phyloP scores from a whole-genome alignment of 805 yeast genomes.

The Saccharomycopsis sp. region DNA sequence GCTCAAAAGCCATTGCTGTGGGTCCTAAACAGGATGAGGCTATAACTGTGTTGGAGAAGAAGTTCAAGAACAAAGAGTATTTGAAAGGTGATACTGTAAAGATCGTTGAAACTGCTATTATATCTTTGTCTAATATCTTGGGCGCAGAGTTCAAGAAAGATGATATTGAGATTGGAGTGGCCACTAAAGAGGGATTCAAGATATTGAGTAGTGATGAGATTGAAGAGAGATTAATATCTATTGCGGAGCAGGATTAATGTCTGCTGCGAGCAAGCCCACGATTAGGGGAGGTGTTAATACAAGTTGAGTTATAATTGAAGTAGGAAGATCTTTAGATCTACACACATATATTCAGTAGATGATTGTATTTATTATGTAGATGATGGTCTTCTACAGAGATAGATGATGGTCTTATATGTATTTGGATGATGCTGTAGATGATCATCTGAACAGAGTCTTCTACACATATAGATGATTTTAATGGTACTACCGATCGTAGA shows the following conservation, averaged over 20 bases:
- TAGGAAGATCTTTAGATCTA: no score
- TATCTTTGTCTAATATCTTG: constrained; percentile 76
- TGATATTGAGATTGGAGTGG: constrained; percentile 91
- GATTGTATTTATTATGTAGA: no score
- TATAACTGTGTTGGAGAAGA: constrained; percentile 81
- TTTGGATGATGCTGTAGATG: no score
- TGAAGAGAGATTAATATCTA: constrained; percentile 87
- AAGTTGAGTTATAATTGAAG: no score
- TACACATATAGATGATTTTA: no score
- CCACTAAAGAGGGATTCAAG: constrained; percentile 60
- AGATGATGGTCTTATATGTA: no score
- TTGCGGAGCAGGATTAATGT: constrained; percentile 92
- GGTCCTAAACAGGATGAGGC: constrained; percentile 98
- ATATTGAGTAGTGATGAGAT: constrained; percentile 77
- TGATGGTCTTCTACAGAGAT: no score
- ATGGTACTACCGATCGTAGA: no score
- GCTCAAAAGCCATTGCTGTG: constrained; percentile 86
- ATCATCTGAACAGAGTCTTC: no score
- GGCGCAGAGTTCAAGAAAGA: constrained; percentile 92
- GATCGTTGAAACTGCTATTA: constrained; percentile 84
- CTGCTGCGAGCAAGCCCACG: no score
- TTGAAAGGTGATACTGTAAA: constrained; percentile 81
- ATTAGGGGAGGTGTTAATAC: no score
- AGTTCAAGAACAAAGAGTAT: constrained; percentile 64
- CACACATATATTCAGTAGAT: no score